Conservation (phyloP, 2,329 filamentous ascomycete genomes). For the Verticillium tricorpus region DNA sequence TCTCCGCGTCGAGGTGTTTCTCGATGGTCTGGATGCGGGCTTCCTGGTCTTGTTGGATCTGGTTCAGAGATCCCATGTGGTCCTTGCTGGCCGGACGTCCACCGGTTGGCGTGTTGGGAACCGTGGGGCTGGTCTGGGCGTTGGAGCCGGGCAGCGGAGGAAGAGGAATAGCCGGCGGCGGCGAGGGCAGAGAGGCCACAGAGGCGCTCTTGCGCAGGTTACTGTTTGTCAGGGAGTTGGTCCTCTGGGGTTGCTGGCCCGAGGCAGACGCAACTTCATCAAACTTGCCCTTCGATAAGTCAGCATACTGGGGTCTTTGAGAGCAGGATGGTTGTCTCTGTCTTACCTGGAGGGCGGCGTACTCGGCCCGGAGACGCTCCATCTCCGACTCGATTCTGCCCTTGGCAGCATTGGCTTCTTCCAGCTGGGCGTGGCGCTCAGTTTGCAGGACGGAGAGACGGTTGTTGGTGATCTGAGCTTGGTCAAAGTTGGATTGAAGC, state of each 20-base stretch:
- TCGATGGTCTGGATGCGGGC: slow-evolving; percentile 92
- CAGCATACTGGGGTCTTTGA: slow-evolving; percentile 13
- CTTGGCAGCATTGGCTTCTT: slow-evolving; percentile 69
- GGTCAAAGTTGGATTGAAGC: slow-evolving; percentile 89
- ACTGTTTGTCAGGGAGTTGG: slow-evolving; percentile 35
- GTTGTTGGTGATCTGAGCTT: slow-evolving; percentile 81
- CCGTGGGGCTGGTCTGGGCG: slow-evolving; percentile 31
- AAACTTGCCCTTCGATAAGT: slow-evolving; percentile 50
- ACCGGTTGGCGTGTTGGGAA: slow-evolving; percentile 49
- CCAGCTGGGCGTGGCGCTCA: slow-evolving; percentile 69
- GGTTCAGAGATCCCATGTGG: slow-evolving; percentile 56
- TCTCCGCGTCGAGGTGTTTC: slow-evolving; percentile 93
- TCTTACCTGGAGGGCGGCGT: slow-evolving; percentile 72
- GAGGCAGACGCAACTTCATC: slow-evolving; percentile 39
- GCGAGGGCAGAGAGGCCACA: slow-evolving; percentile 80
- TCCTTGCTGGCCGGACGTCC: slow-evolving; percentile 80
- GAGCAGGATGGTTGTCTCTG: neutral
- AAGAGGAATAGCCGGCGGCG: slow-evolving; percentile 91
- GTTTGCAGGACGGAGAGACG: slow-evolving; percentile 77
- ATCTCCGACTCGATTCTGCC: slow-evolving; percentile 63
- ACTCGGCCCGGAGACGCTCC: slow-evolving; percentile 63
- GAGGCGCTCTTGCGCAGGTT: slow-evolving; percentile 82
- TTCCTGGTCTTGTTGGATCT: slow-evolving; percentile 91
- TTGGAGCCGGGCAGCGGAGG: slow-evolving; percentile 71
- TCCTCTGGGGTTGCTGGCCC: slow-evolving; percentile 33